Evolutionary conservation across 2,329 filamentous ascomycete species (phyloP), one percentile per base, ranked within the genome.

Genomic region (Penicillium fuscoglaucum): DNA sequence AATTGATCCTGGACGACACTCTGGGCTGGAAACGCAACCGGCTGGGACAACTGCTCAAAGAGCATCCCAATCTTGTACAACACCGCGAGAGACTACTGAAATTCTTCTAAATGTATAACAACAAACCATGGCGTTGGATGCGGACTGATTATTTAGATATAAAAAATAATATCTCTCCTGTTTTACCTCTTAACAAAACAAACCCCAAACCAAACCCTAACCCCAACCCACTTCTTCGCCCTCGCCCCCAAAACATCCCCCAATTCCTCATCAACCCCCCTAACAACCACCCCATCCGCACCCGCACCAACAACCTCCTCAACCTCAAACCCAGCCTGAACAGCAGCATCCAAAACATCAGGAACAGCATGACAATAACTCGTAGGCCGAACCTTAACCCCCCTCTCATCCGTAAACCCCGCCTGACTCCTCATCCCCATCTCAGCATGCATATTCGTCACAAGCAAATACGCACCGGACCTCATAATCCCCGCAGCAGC

Each of bases 361-460:
- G 71, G 61, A 21, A 84, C 68, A 13, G 75, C 78, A 74, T 89
- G 80, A 41, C 80, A 79, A 70, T 81, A 88, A 67, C 85, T 88
- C 29, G 73, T 78, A 1, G 84, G 84, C 47, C 84, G 75, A 17
- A 89, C 79, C 74, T 89, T 88, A 48, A 78, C 75, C 5, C 80
- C 81, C 1, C 80, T 79, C 19, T 71, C 72, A 67, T 85, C 83
- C 13, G 84, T 76, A 65, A 89, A 89, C 0, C 87, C 86, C 0
- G 86, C 86, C 66, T 86, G 84, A 28, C 81, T 83, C 17, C 80
- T 76, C 15, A 62, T 61, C 1, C 85, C 86, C 85, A 89, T 88
- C 3, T 87, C 82, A 1, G 79, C 72, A 68, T 89, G 87, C 87
- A 89, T 89, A 66, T 88, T 89, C 0, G 85, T 88, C n/a, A 89